phyloP scores from a whole-genome alignment of 2,329 filamentous ascomycete species.

The Escovopsis sp. region DNA sequence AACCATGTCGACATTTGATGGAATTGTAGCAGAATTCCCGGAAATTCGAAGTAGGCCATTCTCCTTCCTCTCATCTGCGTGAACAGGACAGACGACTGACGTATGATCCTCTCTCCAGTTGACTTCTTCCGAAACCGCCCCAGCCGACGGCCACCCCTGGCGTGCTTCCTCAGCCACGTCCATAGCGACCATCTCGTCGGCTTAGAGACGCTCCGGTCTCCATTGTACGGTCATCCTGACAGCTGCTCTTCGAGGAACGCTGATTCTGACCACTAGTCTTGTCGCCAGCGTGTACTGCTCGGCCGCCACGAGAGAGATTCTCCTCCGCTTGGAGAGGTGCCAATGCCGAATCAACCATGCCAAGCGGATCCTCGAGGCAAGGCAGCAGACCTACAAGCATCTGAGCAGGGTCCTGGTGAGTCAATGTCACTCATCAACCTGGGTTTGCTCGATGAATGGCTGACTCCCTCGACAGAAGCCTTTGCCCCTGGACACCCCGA shows the following conservation, averaged over 20 bases:
- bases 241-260: too few species aligned
- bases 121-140: constrained; percentile 61
- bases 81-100: neutral
- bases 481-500: constrained; percentile 70
- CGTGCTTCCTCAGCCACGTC: constrained; percentile 82
- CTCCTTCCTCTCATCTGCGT: neutral
- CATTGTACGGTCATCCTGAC: constrained; percentile 39
- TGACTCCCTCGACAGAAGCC: constrained; percentile 40
- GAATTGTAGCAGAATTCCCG: constrained; percentile 61
- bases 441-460: neutral
- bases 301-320: constrained; percentile 62
- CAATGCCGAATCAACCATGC: constrained; percentile 70
- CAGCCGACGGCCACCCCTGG: constrained; percentile 47
- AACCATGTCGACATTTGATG: constrained; percentile 67
- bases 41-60: constrained; percentile 47
- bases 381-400: constrained; percentile 62
- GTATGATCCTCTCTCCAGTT: constrained; percentile 31
- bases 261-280: neutral
- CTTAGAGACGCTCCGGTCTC: constrained; percentile 58
- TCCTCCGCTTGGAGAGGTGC: constrained; percentile 66
- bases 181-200: constrained; percentile 82
- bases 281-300: constrained; percentile 64
- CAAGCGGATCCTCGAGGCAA: constrained; percentile 60
- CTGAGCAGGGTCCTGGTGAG: constrained; percentile 51
- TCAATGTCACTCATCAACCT: neutral